A percentile compares a stretch with the other conserved stretches of the same genome.
Conservation (phyloP, 352 stramenopile species). For the Phytophthora aleatoria region DNA sequence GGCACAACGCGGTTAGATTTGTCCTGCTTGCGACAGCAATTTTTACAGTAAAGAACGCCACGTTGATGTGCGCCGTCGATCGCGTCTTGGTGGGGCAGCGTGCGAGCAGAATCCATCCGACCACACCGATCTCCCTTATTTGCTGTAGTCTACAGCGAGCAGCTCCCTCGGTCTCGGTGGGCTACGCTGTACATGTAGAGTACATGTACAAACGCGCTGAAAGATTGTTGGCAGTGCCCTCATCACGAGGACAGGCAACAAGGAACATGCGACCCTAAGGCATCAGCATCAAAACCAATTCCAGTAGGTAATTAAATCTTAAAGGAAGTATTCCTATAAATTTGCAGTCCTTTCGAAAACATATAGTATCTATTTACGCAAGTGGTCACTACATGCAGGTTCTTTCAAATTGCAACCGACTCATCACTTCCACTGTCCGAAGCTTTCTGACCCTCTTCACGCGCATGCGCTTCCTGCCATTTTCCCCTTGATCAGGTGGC, state of each 20-base stretch:
- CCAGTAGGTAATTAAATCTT: background rate
- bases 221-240: slow-evolving; percentile 1
- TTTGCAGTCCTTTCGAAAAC: too few species aligned
- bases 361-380: background rate
- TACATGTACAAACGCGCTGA: background rate
- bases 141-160: too few species aligned
- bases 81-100: too few species aligned
- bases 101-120: too few species aligned
- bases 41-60: background rate
- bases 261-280: background rate
- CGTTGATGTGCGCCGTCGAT: background rate
- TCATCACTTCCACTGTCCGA: slow-evolving; percentile 19
- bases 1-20: slow-evolving; percentile 2
- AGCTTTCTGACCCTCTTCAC: slow-evolving; percentile 11
- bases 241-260: slow-evolving; percentile 4
- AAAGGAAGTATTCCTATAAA: background rate
- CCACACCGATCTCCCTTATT: too few species aligned
- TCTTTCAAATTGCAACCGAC: background rate
- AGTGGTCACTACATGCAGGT: slow-evolving; percentile 1
- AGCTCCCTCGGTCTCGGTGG: too few species aligned
- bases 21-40: background rate
- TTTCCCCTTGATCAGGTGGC: background rate
- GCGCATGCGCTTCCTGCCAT: slow-evolving; percentile 7
- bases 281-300: background rate
- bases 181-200: background rate